Base-by-base conservation (phyloP, 495 filamentous ascomycete species). In the Aspergillus bertholletiae region DNA sequence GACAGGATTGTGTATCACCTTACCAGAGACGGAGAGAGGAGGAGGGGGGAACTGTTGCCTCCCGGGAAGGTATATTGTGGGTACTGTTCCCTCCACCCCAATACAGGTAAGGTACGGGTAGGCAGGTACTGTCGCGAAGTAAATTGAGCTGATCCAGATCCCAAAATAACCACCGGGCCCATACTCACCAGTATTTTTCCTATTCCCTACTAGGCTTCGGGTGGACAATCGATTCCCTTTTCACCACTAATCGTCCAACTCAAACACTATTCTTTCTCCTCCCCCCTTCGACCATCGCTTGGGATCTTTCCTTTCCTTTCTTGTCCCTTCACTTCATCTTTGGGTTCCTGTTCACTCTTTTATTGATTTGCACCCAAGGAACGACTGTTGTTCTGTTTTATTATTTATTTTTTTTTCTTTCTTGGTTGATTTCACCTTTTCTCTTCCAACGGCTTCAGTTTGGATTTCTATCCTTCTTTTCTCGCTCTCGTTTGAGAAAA, bases 151-250 rank as follows among this genome's bases (percentile, higher is more conserved):
- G 52, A 61, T 60, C 65, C 65, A 57, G 54, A 59, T 65, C 69
- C 69, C 64, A 75, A 75, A 75, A 74, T 73, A 75, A 73, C 67
- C 64, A 64, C 64, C 59, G 34, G 56, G 56, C 62, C 64, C 63
- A 65, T 53, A 46, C 48, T 50, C 44, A 53, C 62, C 53, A 59
- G 58, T 49, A 59, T 58, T 60, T 65, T 65, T 54, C 56, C 57
- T 61, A 53, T 40, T 55, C 39, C 39, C 39, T 43, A 7, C 39
- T 54, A 44, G 46, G 51, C 49, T 43, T 43, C 39, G 49, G 58
- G 56, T 51, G 53, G 53, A 55, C 58, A 65, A 65, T 65, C 62
- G 35, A 61, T 71, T 64, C 69, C 63, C 61, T 75, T 67, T 68
- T 63, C 64, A 64, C 59, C 48, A 57, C 57, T 39, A 41, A 61